Evolutionary conservation across 108 stramenopile genomes (phyloP), one percentile per base, ranked within the genome.

Genomic region (Nannochloropsis gaditana): DNA sequence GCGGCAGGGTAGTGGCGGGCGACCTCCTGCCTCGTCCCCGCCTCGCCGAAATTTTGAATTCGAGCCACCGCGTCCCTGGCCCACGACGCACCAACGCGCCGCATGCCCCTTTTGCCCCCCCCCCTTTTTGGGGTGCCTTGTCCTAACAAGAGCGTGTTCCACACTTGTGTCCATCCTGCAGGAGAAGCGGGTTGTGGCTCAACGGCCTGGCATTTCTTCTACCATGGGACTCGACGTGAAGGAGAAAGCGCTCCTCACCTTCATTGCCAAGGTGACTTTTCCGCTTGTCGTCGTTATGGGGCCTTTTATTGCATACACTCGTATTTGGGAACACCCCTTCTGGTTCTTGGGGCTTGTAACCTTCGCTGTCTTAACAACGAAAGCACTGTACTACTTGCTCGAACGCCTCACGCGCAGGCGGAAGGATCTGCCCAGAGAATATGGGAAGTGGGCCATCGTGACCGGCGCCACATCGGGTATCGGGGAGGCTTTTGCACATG

Each of bases 401-500:
- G 80, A 81, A 31, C 41, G 21, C 80, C 80, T 31, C 31, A 81
- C 80, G 9, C 41, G 41, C 41, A 4, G 21, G 11, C 80, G 80
- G 21, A 42, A 31, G 5, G 21, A 41, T 41, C n/a, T 42, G 21
- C 21, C 31, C 21, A 41, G 80, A n/a, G n/a, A n/a, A 6, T 31
- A 31, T 9, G 80, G 80, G 11, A 42, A 81, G 41, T 81, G 80
- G 80, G 80, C 80, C 21, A 81, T 81, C 3, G 80, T 81, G 11
- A 81, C 80, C 0, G 80, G 80, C 5, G 21, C 41, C 80, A 81
- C 80, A n/a, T 3, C 41, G 5, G 80, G 80, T 31, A 31, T 81
- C 9, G 80, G 80, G 11, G 41, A 81, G 31, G 80, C 21, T 5
- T 81, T 41, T 81, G 80, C 80, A 4, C 17, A 42, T 31, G 80